phyloP scores from a whole-genome alignment of 495 filamentous ascomycete species.

The Annulohypoxylon bovei region DNA sequence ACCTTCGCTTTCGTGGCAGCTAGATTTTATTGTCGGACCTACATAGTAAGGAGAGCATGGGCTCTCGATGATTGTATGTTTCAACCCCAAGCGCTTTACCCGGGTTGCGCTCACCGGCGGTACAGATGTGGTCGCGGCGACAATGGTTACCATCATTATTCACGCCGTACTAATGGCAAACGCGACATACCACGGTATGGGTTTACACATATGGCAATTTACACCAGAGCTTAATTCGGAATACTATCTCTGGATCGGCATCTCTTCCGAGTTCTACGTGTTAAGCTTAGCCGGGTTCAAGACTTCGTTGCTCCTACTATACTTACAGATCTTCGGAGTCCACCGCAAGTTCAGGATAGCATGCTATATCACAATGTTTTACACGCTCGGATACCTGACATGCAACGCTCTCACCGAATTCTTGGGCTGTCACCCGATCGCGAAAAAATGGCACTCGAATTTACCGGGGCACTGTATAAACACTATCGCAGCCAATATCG shows the following conservation, averaged over 20 bases:
- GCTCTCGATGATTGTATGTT: conserved; percentile 45
- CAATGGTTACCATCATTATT: conserved; percentile 43
- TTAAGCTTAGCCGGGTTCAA: conserved; percentile 54
- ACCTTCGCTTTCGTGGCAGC: conserved; percentile 44
- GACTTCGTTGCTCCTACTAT: conserved; percentile 50
- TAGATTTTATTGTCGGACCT: conserved; percentile 44
- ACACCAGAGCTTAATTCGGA: conserved; percentile 45
- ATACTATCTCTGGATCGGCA: conserved; percentile 52
- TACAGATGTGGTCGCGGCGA: conserved; percentile 43
- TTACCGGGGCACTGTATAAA: conserved; percentile 53
- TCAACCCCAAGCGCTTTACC: neutral
- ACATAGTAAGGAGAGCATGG: conserved; percentile 32
- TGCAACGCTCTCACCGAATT: conserved; percentile 53
- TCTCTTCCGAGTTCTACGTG: conserved; percentile 52
- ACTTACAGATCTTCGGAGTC: conserved; percentile 53
- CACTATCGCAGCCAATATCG: conserved; percentile 43
- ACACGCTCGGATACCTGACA: conserved; percentile 54
- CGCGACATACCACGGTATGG: conserved; percentile 49
- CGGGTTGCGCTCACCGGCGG: conserved; percentile 11
- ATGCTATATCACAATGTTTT: conserved; percentile 53
- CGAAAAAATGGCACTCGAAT: conserved; percentile 49
- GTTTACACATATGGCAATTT: conserved; percentile 48
- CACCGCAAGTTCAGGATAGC: conserved; percentile 50
- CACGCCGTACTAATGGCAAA: conserved; percentile 43
- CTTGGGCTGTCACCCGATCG: conserved; percentile 52